These are phyloP conservation scores for Scheffersomyces lignicola DNA, from an alignment of 1,139 yeast genomes.

Conservation along the genomic window DNA sequence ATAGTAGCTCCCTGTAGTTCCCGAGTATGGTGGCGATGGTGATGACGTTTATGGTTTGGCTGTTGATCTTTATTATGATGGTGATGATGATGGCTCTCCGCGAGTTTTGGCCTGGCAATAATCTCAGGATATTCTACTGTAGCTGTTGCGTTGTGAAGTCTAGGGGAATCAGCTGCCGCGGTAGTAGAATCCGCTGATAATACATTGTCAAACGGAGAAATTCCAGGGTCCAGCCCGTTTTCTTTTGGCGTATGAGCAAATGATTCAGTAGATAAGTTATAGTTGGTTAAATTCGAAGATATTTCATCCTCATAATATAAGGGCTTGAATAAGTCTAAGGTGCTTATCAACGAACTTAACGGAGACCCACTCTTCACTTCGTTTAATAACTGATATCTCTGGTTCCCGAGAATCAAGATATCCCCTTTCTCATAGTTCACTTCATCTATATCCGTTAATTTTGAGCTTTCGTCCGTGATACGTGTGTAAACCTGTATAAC, in stretches of 20 bases:
- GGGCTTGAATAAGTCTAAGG: slow-evolving; percentile 58
- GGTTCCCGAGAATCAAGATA: slow-evolving; percentile 44
- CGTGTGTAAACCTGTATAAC: slow-evolving; percentile 76
- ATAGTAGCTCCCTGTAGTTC: slow-evolving; percentile 63
- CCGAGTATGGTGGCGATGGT: not conserved
- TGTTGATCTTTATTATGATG: not conserved
- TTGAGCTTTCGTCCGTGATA: slow-evolving; percentile 25
- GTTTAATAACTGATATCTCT: slow-evolving; percentile 70
- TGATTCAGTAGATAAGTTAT: slow-evolving; percentile 1
- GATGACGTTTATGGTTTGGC: slow-evolving; percentile 1
- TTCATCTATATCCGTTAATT: slow-evolving; percentile 14
- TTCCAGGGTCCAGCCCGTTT: slow-evolving; percentile 6
- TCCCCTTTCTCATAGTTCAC: slow-evolving; percentile 40
- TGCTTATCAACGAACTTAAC: slow-evolving; percentile 76
- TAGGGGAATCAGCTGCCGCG: slow-evolving; percentile 4
- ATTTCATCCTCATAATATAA: slow-evolving; percentile 7
- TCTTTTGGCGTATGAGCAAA: not conserved
- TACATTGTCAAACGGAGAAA: slow-evolving; percentile 11
- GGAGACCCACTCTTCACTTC: slow-evolving; percentile 88
- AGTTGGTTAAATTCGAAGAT: slow-evolving; percentile 6
- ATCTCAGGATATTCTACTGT: slow-evolving; percentile 39
- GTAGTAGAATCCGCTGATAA: slow-evolving; percentile 3
- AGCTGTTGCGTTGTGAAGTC: slow-evolving; percentile 2
- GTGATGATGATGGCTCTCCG: slow-evolving; percentile 9
- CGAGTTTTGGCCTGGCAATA: slow-evolving; percentile 60